Evolutionary conservation across 2,329 filamentous ascomycete genomes (phyloP), one percentile per base, ranked within the genome.

Genomic region (Elsinoe fawcettii): DNA sequence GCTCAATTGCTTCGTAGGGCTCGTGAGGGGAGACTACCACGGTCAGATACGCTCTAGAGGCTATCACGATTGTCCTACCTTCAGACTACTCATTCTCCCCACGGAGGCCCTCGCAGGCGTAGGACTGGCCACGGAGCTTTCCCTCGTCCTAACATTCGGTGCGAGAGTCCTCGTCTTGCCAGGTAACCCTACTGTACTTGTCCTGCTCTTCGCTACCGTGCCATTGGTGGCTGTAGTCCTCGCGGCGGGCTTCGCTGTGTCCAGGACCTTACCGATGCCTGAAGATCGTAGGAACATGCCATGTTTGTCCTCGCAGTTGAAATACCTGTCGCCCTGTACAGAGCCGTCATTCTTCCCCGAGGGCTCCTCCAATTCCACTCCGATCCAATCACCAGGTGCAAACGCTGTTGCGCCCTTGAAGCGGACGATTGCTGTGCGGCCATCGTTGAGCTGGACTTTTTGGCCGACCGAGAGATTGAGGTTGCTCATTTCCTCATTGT

Each of bases 271-370:
- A 11, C 78, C 80, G 51, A 93, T 77, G 58, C 85, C 85, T 56
- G 80, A 75, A 27, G 89, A 85, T 61, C 88, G 82, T 57, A 96
- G 81, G 66, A 99, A 97, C 83, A 99, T 93, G 77, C 89, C 82
- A 80, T 85, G 72, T 69, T 80, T 73, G 44, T 76, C 73, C 51
- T 77, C 70, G 64, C 92, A 97, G 51, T 91, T 83, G 65, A 96
- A 97, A 70, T 97, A 97, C 18, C 89, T 79, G 68, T 89, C 82
- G 60, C 90, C 91, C 70, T 92, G 83, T 47, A 97, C 89, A 57
- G 87, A 86, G 62, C 92, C 92, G 78, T 97, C 90, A 66, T 97
- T 97, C 76, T 97, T 97, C 30, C 93, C 92, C 18, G 80, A 82
- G 55, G 85, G 77, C 47, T 89, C 86, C 55, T 90, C 84, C 58